Conservation (phyloP, 2,329 filamentous ascomycete species). For the Aspergillus ibericus region DNA sequence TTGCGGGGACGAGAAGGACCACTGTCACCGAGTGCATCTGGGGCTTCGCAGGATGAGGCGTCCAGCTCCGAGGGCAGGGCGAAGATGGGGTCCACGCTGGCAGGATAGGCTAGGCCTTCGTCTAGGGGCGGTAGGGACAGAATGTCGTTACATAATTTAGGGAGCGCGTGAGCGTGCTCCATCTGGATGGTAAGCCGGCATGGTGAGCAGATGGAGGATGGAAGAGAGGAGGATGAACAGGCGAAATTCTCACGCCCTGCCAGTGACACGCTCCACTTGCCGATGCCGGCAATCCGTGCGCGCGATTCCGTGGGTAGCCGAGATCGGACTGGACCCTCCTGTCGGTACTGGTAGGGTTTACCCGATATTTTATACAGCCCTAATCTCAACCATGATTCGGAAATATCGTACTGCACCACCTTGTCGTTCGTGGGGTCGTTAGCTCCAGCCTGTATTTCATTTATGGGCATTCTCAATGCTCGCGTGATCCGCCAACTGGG, state of each 20-base stretch:
- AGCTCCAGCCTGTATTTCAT: conserved; percentile 51
- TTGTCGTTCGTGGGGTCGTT: conserved; percentile 62
- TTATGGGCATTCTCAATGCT: conserved; percentile 55
- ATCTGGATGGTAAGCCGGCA: not conserved
- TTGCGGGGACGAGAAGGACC: not conserved
- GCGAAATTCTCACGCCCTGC: not conserved
- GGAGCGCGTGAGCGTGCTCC: not conserved
- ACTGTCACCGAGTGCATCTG: not conserved
- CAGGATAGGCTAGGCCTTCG: not conserved
- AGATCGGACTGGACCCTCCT: too few relatives aligned
- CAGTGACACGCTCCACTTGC: conserved; percentile 1
- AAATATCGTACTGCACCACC: too few relatives aligned
- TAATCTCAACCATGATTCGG: too few relatives aligned
- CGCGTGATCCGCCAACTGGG: conserved; percentile 55
- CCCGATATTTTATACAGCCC: not conserved
- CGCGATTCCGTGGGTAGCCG: not conserved
- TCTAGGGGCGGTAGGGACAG: not conserved
- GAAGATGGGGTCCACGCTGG: not conserved
- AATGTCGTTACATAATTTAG: not conserved
- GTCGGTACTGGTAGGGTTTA: too few relatives aligned
- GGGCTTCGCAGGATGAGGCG: not conserved
- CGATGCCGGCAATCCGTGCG: not conserved
- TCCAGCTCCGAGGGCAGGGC: not conserved
- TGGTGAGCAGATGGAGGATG: not conserved
- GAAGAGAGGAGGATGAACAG: not conserved